Conservation (phyloP, 257 asterid species). For the Ophiorrhiza pumila region DNA sequence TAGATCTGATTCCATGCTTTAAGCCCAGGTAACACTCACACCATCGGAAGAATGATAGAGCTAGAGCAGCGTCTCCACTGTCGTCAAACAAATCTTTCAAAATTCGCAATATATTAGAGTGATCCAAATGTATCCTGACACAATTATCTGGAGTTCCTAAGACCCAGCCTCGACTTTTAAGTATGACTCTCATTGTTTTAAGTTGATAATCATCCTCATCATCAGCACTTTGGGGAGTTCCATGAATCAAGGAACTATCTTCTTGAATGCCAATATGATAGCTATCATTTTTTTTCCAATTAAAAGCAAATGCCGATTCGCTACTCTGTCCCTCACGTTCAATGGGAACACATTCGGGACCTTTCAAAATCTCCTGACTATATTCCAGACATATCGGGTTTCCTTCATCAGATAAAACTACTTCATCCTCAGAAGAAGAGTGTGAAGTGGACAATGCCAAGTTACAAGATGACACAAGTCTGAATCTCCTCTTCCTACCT, state of each 20-base stretch:
- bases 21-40: slow-evolving; percentile 4
- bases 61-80: slow-evolving; percentile 21
- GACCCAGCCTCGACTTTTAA: slow-evolving; percentile 15
- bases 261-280: background rate
- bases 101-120: slow-evolving; percentile 12
- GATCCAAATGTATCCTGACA: slow-evolving; percentile 7
- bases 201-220: slow-evolving; percentile 7
- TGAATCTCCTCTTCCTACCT: background rate
- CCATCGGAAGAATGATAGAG: slow-evolving; percentile 22
- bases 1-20: slow-evolving; percentile 13
- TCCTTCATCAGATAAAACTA: background rate
- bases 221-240: background rate
- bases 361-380: background rate
- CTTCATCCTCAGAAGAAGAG: slow-evolving; percentile 10
- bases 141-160: slow-evolving; percentile 15
- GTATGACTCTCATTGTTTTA: slow-evolving; percentile 15
- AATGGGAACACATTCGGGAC: background rate
- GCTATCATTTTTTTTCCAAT: background rate
- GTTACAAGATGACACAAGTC: slow-evolving; percentile 8
- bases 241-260: background rate
- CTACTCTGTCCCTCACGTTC: background rate
- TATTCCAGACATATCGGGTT: background rate
- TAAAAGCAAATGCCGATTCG: background rate
- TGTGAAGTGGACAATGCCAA: background rate
- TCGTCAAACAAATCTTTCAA: slow-evolving; percentile 18